Base-by-base conservation (phyloP, 495 filamentous ascomycete genomes). In the Aspergillus heteromorphus region DNA sequence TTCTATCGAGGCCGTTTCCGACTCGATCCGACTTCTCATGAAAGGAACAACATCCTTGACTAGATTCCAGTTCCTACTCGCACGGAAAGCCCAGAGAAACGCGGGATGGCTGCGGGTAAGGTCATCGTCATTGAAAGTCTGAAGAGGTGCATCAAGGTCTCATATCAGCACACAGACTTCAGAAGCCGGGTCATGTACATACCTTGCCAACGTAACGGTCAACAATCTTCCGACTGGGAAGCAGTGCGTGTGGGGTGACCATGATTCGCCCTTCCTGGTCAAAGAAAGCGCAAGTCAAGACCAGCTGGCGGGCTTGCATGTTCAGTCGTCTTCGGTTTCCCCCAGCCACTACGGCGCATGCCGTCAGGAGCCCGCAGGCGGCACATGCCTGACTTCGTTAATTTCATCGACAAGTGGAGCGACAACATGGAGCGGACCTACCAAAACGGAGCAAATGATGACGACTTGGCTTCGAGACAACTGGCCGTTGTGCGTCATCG, bases 61-160 rank as follows among this genome's bases (percentile, higher is more conserved):
- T 19, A 79, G 76, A 6, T 67, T 63, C 91, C 91, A 96, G 65
- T 89, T 82, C 19, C 84, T 79, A 31, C 86, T 87, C 11, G 88
- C 87, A 51, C 87, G 81, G 64, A 88, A 95, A 43, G 91, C 81
- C 91, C 91, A 96, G 25, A 91, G 83, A 66, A 93, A 96, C 10
- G 89, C 83, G 2, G 87, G 83, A 63, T 96, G 90, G 13, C 80
- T 79, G 38, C 85, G 83, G 30, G 83, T 83, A 59, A 96, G 90
- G 25, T 83, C 79, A 48, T 95, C 89, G 49, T 88, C 80, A 56
- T 70, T 71, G 55, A 87, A 86, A 2, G 82, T 84, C 79, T 85
- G 11, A 9, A 51, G 7, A 41, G 3, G 16, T 27, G 17, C 23
- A 11, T 45, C 19, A 2, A n/a, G 16, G 21, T 47, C 34, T n/a